Evolutionary conservation across 106 monocot species (phyloP).

Genomic region (Vanilla planifolia): DNA sequence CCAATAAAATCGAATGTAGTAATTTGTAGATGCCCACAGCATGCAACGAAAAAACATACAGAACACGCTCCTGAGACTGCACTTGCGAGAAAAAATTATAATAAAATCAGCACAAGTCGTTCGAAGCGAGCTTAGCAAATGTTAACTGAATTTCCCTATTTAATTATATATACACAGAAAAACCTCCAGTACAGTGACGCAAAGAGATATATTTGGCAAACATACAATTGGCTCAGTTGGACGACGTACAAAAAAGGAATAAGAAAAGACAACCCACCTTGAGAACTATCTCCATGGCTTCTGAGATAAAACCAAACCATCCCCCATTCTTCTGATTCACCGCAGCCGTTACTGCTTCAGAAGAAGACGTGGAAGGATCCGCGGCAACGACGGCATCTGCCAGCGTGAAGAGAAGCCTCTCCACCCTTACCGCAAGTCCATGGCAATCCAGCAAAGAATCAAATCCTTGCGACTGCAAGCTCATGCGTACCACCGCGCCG

Average conservation of each 20-base stretch:
- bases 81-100: no score
- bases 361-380: constrained; percentile 23
- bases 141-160: no score
- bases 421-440: constrained; percentile 33
- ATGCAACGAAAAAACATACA: no score
- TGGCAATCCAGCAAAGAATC: constrained; percentile 38
- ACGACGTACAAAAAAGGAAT: neutral
- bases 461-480: constrained; percentile 29
- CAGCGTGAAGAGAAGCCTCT: constrained; percentile 80
- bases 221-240: neutral
- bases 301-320: constrained; percentile 95
- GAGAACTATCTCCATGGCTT: constrained; percentile 87
- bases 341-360: constrained; percentile 14
- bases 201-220: no score
- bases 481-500: constrained; percentile 34
- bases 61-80: no score
- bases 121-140: no score
- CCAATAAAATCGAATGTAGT: no score
- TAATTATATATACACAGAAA: no score
- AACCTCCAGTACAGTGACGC: no score
- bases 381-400: constrained; percentile 80
- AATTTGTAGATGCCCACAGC: no score
- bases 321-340: constrained; percentile 78
- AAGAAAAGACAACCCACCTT: constrained; percentile 35
- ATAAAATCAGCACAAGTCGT: no score